A percentile compares a stretch with the other conserved stretches of the same genome.
These are phyloP conservation scores for Neurospora sp. DNA, from an alignment of 495 filamentous ascomycete genomes.

Conservation along the genomic window DNA sequence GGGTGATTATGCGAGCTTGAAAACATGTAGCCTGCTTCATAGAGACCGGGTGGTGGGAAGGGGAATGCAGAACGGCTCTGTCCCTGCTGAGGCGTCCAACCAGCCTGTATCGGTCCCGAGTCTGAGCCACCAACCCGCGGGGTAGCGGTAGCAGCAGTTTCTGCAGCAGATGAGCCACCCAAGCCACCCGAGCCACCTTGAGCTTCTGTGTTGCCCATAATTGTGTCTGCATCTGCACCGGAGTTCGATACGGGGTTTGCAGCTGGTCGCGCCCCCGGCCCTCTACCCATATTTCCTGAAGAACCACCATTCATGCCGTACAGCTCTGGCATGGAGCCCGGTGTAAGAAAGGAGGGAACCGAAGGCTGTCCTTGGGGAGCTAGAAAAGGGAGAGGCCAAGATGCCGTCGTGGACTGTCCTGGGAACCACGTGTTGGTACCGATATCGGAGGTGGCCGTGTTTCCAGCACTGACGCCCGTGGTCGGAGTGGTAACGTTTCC, in stretches of 20 bases:
- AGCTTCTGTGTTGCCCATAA: background rate
- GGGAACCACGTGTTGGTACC: background rate
- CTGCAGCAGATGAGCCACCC: background rate
- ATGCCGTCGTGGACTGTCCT: background rate
- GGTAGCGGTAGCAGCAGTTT: background rate
- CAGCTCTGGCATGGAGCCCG: background rate
- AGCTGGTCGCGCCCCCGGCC: background rate
- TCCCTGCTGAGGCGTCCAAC: background rate
- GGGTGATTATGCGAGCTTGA: background rate
- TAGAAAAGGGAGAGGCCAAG: background rate
- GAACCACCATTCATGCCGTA: background rate
- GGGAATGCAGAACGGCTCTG: background rate
- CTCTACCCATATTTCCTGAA: background rate
- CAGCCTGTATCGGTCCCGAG: background rate
- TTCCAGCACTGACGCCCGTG: background rate
- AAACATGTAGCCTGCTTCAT: background rate
- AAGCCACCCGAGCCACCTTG: background rate
- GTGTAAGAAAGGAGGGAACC: background rate
- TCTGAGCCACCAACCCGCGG: background rate
- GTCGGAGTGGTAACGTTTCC: background rate
- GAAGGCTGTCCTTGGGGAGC: background rate
- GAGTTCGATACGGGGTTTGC: background rate
- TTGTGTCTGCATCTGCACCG: background rate
- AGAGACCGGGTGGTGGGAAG: background rate
- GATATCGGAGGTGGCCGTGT: background rate